Base-by-base conservation (phyloP, 305 asterid genomes). In the Coffea humblotiana region DNA sequence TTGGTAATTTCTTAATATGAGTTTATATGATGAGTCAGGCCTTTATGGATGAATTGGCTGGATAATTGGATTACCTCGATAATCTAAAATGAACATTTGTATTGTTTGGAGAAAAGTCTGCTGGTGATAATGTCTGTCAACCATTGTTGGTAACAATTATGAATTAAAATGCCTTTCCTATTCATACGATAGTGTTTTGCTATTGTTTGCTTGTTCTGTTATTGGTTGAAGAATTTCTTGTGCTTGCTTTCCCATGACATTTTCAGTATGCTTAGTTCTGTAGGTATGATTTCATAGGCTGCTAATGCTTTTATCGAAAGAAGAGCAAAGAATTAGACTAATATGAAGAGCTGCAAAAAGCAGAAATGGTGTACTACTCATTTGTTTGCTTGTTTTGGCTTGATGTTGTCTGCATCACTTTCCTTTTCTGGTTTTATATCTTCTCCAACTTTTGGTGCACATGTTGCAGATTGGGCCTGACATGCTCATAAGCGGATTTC, bases 401-500 rank as follows among this genome's bases (percentile, higher is more conserved):
- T 5, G 27, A 21, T 54, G 13, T 23, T 74, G 48, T 58, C 51
- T 68, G 63, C 73, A 43, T 27, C 29, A 23, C 45, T 37, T 51
- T 16, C 61, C 25, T 23, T 37, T 27, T 40, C 35, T 16, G 35
- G 37, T 52, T 67, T 67, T 77, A 5, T 29, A 45, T 47, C 54
- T 67, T 60, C 8, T 25, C 64, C 75, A 25, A 85, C 68, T 69
- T 65, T 16, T 74, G 73, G 51, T 48, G 71, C 65, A 66, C 65
- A 58, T 63, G 76, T 74, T 80, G 78, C 91, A 95, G 98, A 87
- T 96, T 83, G 98, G 97, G 82, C 96, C 97, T 15, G 99, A 96
- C 88, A 91, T 96, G 92, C 99, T 94, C 79, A 90, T 94, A 65
- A 92, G 93, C 84, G 99, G 98, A 88, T 96, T 88, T 88, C 98